Percentiles rank a stretch among this genome's conserved stretches.
These are phyloP conservation scores for Sarcodon aspratus DNA, from an alignment of 768 basidiomycete genomes.

Conservation along the genomic window DNA sequence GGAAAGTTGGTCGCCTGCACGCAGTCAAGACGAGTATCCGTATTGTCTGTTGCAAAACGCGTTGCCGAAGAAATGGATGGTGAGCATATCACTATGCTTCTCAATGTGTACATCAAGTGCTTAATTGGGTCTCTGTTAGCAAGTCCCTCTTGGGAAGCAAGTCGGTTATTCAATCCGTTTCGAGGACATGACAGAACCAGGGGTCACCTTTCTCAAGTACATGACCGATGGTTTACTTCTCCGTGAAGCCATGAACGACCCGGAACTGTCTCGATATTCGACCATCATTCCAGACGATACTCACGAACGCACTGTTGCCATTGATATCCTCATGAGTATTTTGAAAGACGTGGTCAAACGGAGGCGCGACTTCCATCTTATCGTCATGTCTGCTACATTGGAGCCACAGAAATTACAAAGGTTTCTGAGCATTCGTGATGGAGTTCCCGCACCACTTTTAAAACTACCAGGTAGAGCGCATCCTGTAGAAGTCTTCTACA, in stretches of 20 bases:
- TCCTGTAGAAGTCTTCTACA: conserved; percentile 93
- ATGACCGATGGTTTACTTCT: conserved; percentile 99
- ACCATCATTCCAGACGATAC: conserved; percentile 99
- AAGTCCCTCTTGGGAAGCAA: conserved; percentile 86
- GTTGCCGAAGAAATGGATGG: conserved; percentile 99
- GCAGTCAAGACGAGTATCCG: conserved; percentile 91
- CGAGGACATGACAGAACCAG: conserved; percentile 88
- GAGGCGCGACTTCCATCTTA: conserved; percentile 87
- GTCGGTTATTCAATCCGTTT: conserved; percentile 98
- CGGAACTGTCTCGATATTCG: conserved; percentile 78
- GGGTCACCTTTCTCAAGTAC: conserved; percentile 94
- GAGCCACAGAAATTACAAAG: conserved; percentile 95
- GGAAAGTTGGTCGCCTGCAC: conserved; percentile 94
- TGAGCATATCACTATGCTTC: conserved; percentile 23
- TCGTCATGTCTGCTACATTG: conserved; percentile 97
- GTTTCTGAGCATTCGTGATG: conserved; percentile 51
- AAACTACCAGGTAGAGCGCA: conserved; percentile 37
- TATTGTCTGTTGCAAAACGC: conserved; percentile 97
- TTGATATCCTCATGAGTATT: conserved; percentile 97
- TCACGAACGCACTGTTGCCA: conserved; percentile 95
- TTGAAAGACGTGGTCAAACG: conserved; percentile 75
- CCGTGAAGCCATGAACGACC: conserved; percentile 98
- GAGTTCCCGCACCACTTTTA: conserved; percentile 14
- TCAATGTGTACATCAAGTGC: not conserved
- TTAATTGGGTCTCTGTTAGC: conserved; percentile 1